Conservation (phyloP, 139 green algal genomes). For the Limnomonas spitsbergensis region DNA sequence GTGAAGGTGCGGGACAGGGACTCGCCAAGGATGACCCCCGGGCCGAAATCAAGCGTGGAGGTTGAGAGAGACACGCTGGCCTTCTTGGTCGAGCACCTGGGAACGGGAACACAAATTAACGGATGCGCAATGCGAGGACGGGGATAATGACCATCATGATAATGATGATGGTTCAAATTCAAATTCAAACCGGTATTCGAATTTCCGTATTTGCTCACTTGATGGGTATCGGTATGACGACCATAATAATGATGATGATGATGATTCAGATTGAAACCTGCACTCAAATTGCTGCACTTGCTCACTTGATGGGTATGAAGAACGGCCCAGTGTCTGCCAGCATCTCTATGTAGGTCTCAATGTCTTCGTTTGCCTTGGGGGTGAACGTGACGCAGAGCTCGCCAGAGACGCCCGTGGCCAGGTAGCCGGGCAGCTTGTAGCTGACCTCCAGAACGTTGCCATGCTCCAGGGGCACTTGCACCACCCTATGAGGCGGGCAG, state of each 20-base stretch:
- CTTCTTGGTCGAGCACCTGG: slow-evolving; percentile 50
- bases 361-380: slow-evolving; percentile 58
- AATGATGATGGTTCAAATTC: too few species aligned
- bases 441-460: slow-evolving; percentile 45
- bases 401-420: slow-evolving; percentile 52
- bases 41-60: slow-evolving; percentile 15
- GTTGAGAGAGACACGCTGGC: slow-evolving; percentile 29
- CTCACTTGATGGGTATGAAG: slow-evolving; percentile 33
- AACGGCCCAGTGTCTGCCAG: slow-evolving; percentile 58
- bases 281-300: too few species aligned
- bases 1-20: slow-evolving; percentile 26
- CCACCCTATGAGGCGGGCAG: slow-evolving; percentile 25
- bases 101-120: too few species aligned
- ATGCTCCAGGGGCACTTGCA: slow-evolving; percentile 43
- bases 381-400: slow-evolving; percentile 55
- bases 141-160: too few species aligned
- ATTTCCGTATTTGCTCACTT: too few species aligned
- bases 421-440: slow-evolving; percentile 55
- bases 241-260: too few species aligned
- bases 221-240: too few species aligned
- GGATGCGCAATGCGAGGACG: too few species aligned
- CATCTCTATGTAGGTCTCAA: slow-evolving; percentile 42
- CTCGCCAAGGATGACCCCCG: slow-evolving; percentile 54
- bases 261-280: too few species aligned
- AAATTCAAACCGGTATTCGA: too few species aligned